A percentile compares a stretch with the other conserved stretches of the same genome.
phyloP scores from a whole-genome alignment of 2,329 filamentous ascomycete genomes.

The Knufia fluminis region DNA sequence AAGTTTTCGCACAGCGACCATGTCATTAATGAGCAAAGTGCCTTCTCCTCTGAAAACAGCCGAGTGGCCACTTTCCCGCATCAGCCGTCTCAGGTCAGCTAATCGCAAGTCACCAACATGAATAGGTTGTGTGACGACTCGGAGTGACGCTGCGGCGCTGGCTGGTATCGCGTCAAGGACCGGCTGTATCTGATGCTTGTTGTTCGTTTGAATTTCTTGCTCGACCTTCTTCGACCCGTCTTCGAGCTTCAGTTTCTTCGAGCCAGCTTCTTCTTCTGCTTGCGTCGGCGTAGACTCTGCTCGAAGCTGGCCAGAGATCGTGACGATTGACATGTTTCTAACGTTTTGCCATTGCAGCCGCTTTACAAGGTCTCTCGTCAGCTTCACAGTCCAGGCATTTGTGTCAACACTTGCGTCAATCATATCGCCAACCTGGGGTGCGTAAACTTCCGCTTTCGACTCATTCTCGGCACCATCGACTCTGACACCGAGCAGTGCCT shows the following conservation, averaged over 20 bases:
- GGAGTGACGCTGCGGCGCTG: conserved; percentile 59
- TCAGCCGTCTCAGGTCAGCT: conserved; percentile 74
- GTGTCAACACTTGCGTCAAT: conserved; percentile 94
- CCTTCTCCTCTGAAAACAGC: conserved; percentile 93
- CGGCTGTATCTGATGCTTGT: conserved; percentile 27
- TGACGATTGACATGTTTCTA: conserved; percentile 78
- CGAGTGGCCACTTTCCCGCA: conserved; percentile 71
- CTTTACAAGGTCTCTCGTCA: conserved; percentile 75
- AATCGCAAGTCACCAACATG: conserved; percentile 90
- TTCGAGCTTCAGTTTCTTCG: conserved; percentile 44
- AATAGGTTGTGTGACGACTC: conserved; percentile 73
- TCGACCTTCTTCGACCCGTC: conserved; percentile 28
- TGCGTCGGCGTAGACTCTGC: conserved; percentile 33
- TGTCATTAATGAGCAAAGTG: conserved; percentile 77
- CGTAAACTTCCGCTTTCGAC: conserved; percentile 60
- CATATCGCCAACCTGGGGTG: conserved; percentile 61
- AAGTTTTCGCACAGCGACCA: conserved; percentile 80
- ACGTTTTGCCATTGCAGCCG: conserved; percentile 92
- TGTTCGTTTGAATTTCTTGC: conserved; percentile 16
- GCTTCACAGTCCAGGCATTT: conserved; percentile 90
- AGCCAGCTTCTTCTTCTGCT: conserved; percentile 35
- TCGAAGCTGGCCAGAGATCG: conserved; percentile 68
- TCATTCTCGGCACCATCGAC: conserved; percentile 36
- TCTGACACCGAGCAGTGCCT: conserved; percentile 50
- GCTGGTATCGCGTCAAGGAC: conserved; percentile 51